Base-by-base conservation (phyloP, 805 yeast genomes). In the Sugiyamaella americana region DNA sequence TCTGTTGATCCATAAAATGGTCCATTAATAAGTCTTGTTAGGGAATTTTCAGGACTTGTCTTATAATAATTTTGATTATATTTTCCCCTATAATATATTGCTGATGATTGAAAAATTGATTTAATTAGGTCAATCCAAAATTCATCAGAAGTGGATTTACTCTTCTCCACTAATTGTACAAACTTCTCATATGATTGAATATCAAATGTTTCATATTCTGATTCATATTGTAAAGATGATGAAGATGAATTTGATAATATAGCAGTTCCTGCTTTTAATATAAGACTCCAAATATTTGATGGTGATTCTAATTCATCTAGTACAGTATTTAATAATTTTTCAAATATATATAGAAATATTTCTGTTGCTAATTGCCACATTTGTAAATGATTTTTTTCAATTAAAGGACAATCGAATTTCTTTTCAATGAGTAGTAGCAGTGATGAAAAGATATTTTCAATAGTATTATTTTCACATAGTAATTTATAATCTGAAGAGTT, bases 1-100 rank as follows among this genome's bases (percentile, higher is more conserved):
- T 72, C 72, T 0, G 91, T 82, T 0, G 85, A 72, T 1, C 93
- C 93, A 55, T 73, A 78, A n/a, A 74, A 67, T 5, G 71, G 71
- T 6, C 71, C 73, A 46, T 75, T 71, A 11, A 72, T 64, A 48
- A 74, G 74, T 1, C 58, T 47, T 2, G 72, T 60, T 2, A 80
- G 55, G 8, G 75, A 64, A 10, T 67, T 70, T 2, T 59, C 57
- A 2, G 73, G 62, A 3, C 32, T 43, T 13, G 30, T 48, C 2
- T 58, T 59, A 19, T 47, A 53, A 58, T 53, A 23, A 46, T 54
- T 26, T 55, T 59, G 23, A 65, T 56, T 29, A 69, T 57, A 41
- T 54, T 65, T 22, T 52, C 65, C 55, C 76, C 94, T 16, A 74
- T 61, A 41, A 74, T 84, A 61, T 73, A 84, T 30, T 69, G 69